Evolutionary conservation across 2,329 filamentous ascomycete genomes (phyloP), one percentile per base, ranked within the genome.

Genomic region (Hypoxylon rubiginosum): DNA sequence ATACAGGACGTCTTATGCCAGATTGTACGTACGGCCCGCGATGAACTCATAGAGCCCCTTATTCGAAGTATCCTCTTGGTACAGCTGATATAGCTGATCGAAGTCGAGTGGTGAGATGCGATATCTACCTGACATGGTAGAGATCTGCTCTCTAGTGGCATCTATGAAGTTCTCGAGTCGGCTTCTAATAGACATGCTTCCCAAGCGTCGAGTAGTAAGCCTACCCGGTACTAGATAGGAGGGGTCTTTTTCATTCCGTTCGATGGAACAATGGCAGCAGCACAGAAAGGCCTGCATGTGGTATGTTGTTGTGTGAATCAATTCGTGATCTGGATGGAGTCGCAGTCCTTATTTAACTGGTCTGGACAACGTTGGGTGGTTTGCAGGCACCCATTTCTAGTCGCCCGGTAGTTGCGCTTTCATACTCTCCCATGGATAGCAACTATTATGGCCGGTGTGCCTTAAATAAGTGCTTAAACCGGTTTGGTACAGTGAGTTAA

Each of bases 1-100:
- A 39, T n/a, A 5, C 3, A 43, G 6, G 10, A n/a, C 32, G 3
- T 21, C n/a, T 17, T 7, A 9, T 6, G 19, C 21, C 32, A 21
- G 17, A 11, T 34, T 24, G 39, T 43, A 52, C 63, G 26, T 57
- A 69, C 67, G 67, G 10, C 64, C 67, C 8, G 67, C 36, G 17
- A 69, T 67, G 21, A 69, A 69, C 39, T 64, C 64, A 5, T 64
- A 67, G 41, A 69, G 60, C 2, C 64, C 67, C 50, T 69, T 69
- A 17, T 56, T 50, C 1, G 67, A 67, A 10, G 64, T 64, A 9
- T 67, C 64, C 15, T 64, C 54, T 21, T 69, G 67, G 28, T 66
- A 69, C 3, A 64, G 60, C 46, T 69, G 64, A 24, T 69, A 69
- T 1, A 69, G 60, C 54, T 50, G 53, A 17, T 69, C 67, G 46